Percentiles rank a stretch among this genome's conserved stretches.
phyloP scores from a whole-genome alignment of 2,329 filamentous ascomycete species.

The Calonectria pauciramosa region DNA sequence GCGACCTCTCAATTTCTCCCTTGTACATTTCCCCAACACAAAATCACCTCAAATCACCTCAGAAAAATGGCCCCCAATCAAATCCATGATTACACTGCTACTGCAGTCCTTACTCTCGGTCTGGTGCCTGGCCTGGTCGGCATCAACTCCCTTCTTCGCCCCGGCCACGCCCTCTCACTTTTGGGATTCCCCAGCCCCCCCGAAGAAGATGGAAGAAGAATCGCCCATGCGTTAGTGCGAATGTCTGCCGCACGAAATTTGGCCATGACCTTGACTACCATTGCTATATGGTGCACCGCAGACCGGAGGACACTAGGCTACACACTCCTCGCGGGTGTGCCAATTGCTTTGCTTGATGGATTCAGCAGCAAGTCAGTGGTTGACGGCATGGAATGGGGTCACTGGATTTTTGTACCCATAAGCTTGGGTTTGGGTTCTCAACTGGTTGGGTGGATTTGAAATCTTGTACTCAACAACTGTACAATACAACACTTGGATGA shows the following conservation, averaged over 20 bases:
- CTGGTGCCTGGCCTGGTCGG: slow-evolving; percentile 16
- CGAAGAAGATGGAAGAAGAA: background rate
- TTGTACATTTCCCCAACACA: background rate
- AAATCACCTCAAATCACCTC: too few relatives aligned
- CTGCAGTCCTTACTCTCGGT: background rate
- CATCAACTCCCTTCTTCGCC: slow-evolving; percentile 13
- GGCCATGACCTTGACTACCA: background rate
- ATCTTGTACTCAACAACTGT: background rate
- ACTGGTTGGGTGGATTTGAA: slow-evolving; percentile 6
- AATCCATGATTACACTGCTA: slow-evolving; percentile 4
- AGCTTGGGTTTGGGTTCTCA: slow-evolving; percentile 9
- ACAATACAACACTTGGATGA: background rate
- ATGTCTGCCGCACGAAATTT: slow-evolving; percentile 10
- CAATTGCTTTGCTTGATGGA: slow-evolving; percentile 17
- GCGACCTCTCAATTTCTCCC: background rate
- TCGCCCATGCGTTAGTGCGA: slow-evolving; percentile 2
- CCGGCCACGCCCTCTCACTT: background rate
- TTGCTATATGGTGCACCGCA: slow-evolving; percentile 6
- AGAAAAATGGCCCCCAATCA: background rate
- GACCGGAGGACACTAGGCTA: slow-evolving; percentile 13
- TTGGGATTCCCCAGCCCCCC: slow-evolving; percentile 9
- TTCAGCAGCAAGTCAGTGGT: background rate
- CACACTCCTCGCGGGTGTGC: background rate
- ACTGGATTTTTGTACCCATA: slow-evolving; percentile 10
- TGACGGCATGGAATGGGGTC: slow-evolving; percentile 12